Percentiles rank a stretch among this genome's conserved stretches.
Evolutionary conservation across 2,329 filamentous ascomycete species (phyloP).

Genomic region (Pyrenochaeta sp.): DNA sequence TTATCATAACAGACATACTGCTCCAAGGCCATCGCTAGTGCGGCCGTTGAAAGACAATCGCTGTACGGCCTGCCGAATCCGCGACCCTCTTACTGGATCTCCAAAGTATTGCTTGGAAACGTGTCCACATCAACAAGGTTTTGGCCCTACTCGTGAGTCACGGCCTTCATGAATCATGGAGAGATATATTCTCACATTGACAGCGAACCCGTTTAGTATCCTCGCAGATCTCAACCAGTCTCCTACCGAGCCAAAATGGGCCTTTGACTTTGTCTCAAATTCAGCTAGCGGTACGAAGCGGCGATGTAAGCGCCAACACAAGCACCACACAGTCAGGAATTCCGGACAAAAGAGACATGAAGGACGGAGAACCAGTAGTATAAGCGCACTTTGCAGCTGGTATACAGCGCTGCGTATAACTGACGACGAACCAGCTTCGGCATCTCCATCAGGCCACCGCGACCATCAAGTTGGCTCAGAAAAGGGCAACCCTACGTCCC

Average conservation of each 20-base stretch:
- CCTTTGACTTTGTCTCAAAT: conserved; percentile 27
- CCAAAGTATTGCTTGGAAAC: conserved; percentile 8
- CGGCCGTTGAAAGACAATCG: conserved; percentile 12
- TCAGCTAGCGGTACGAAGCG: conserved; percentile 10
- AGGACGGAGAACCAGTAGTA: conserved; percentile 1
- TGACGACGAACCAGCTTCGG: neutral
- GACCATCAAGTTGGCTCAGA: neutral
- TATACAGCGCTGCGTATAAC: conserved; percentile 18
- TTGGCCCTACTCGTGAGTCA: conserved; percentile 32
- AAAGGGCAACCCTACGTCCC: neutral
- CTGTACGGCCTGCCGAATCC: conserved; percentile 20
- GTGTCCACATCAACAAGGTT: conserved; percentile 20
- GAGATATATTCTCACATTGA: neutral
- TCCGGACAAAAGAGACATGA: conserved; percentile 3
- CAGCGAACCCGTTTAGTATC: conserved; percentile 43
- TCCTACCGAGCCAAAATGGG: conserved; percentile 26
- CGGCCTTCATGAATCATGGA: neutral
- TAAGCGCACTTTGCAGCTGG: conserved; percentile 16
- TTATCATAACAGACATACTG: conserved; percentile 14
- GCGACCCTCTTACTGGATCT: neutral
- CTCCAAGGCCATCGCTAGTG: conserved; percentile 9
- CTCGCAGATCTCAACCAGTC: conserved; percentile 31
- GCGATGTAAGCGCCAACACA: conserved; percentile 32
- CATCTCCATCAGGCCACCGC: neutral
- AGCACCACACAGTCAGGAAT: conserved; percentile 20